phyloP scores from a whole-genome alignment of 352 stramenopile genomes.

The Pythium rishiriense region DNA sequence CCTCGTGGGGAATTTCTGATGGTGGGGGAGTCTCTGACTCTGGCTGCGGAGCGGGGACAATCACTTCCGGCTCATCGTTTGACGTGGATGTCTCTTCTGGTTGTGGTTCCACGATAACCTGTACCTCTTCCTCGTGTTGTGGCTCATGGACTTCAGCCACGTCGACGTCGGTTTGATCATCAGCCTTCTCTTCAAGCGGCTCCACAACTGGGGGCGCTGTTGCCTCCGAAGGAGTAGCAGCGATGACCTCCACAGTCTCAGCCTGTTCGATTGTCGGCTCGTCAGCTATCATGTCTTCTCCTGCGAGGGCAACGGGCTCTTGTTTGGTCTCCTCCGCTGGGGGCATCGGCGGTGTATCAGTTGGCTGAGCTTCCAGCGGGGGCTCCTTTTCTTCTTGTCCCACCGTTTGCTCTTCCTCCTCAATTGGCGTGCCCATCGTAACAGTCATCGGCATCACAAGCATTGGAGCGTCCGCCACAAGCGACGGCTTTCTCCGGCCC shows the following conservation, averaged over 20 bases:
- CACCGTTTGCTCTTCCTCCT: slow-evolving; percentile 4
- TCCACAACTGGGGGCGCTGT: neutral
- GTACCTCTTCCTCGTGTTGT: neutral
- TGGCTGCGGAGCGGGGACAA: neutral
- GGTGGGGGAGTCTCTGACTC: slow-evolving; percentile 16
- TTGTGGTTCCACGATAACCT: neutral
- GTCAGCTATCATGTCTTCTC: neutral
- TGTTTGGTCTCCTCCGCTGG: neutral
- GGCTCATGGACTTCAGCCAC: neutral
- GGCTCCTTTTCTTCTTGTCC: neutral
- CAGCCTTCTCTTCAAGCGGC: neutral
- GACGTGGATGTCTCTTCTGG: slow-evolving; percentile 19
- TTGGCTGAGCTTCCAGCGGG: neutral
- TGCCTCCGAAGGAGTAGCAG: neutral
- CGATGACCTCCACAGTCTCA: neutral
- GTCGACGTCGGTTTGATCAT: neutral
- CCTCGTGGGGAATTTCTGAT: slow-evolving; percentile 1
- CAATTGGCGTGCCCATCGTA: slow-evolving; percentile 1
- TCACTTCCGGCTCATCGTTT: slow-evolving; percentile 7
- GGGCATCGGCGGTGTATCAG: neutral
- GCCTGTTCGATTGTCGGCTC: neutral
- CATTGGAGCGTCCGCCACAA: neutral
- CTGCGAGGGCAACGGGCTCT: neutral
- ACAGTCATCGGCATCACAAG: neutral
- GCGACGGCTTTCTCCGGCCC: neutral